Base-by-base conservation (phyloP, 805 yeast genomes). In the Schizosaccharomyces octosporus region DNA sequence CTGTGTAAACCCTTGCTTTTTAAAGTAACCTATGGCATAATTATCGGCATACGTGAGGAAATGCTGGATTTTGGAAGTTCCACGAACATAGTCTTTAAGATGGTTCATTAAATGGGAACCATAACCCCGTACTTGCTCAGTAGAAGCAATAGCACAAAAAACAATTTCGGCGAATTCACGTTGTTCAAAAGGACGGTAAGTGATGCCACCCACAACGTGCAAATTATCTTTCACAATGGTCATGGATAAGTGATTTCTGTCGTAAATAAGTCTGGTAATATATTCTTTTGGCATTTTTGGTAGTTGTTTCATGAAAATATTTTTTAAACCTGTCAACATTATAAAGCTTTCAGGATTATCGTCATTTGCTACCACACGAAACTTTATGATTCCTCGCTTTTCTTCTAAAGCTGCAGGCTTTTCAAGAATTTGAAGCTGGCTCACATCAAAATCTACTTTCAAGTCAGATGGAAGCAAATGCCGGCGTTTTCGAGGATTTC, bases 71-170 rank as follows among this genome's bases (percentile, higher is more conserved):
- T 84, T 85, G 7, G 94, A 81, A 0, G 97, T 88, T 24, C 87
- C 83, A 66, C 87, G 77, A 51, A 93, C 97, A 71, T 90, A 93
- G 72, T 93, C 98, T 69, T 93, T 93, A 66, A 93, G 75, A 73
- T 93, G 99, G 71, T 93, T 93, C 99, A 93, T 93, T 68, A 93
- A 72, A 72, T 93, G 98, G 0, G 98, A 98, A 72, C 99, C 99
- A 70, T 93, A 93, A 43, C 98, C 99, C 65, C 97, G 76, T 21
- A 93, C 98, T 74, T 93, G 99, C 70, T 93, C 99, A 0, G 97
- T 87, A 1, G 96, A 87, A 55, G 95, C 84, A 63, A 93, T 93
- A 32, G 99, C 99, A 78, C 97, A 93, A 68, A 93, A 93, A 31
- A 93, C 99, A 74, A 93, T 93, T 72, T 93, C 99, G 1, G 98